Evolutionary conservation across 257 asterid species (phyloP).

Genomic region (Ophiorrhiza pumila): DNA sequence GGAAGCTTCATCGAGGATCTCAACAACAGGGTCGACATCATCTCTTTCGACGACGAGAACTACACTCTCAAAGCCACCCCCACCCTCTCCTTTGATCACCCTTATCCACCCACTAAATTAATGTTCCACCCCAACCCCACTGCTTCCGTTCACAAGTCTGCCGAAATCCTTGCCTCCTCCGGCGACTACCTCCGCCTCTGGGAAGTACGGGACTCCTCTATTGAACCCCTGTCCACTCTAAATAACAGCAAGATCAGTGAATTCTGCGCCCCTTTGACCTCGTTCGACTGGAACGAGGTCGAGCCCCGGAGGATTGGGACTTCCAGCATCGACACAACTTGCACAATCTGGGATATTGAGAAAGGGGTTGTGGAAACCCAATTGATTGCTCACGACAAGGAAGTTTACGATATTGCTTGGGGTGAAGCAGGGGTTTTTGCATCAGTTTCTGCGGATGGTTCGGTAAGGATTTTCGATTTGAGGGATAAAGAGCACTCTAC

Average conservation of each 20-base stretch:
- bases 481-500: constrained; percentile 94
- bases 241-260: constrained; percentile 73
- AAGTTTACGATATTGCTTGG: constrained; percentile 95
- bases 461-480: constrained; percentile 78
- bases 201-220: constrained; percentile 54
- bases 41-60: constrained; percentile 65
- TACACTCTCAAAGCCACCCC: constrained; percentile 46
- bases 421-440: constrained; percentile 89
- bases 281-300: constrained; percentile 89
- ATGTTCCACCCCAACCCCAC: constrained; percentile 66
- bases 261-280: constrained; percentile 77
- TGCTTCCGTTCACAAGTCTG: constrained; percentile 26
- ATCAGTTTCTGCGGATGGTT: constrained; percentile 86
- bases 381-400: constrained; percentile 83
- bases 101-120: constrained; percentile 85
- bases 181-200: constrained; percentile 93
- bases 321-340: constrained; percentile 81
- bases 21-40: constrained; percentile 71
- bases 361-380: constrained; percentile 79
- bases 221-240: constrained; percentile 42
- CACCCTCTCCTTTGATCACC: constrained; percentile 70
- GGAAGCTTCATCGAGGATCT: constrained; percentile 72
- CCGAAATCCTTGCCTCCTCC: constrained; percentile 73
- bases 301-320: constrained; percentile 83
- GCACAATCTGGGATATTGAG: constrained; percentile 88